Percentiles rank a stretch among this genome's conserved stretches.
These are phyloP conservation scores for Colletotrichum liaoningense DNA, from an alignment of 2,329 filamentous ascomycete species.

Conservation along the genomic window DNA sequence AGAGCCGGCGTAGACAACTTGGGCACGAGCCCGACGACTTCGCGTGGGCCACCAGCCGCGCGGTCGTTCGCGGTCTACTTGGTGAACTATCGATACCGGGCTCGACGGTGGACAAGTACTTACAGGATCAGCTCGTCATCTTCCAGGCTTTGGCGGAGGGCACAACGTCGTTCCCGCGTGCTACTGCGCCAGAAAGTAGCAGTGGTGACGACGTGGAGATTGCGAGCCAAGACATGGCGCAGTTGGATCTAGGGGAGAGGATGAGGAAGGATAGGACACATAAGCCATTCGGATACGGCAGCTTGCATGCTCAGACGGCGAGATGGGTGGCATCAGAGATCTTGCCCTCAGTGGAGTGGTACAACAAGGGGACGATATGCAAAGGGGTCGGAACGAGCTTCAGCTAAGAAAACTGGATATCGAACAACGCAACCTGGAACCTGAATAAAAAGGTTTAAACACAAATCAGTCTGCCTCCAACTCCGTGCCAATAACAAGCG, in stretches of 20 bases:
- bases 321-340: slow-evolving; percentile 68
- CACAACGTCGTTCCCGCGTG: slow-evolving; percentile 57
- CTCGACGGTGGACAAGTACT: slow-evolving; percentile 60
- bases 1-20: background rate
- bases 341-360: slow-evolving; percentile 61
- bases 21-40: slow-evolving; percentile 44
- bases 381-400: slow-evolving; percentile 54
- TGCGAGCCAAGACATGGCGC: slow-evolving; percentile 44
- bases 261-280: slow-evolving; percentile 56
- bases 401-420: slow-evolving; percentile 5
- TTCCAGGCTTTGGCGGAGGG: slow-evolving; percentile 70
- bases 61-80: slow-evolving; percentile 59
- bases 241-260: slow-evolving; percentile 42
- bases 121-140: slow-evolving; percentile 71
- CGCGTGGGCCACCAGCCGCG: slow-evolving; percentile 54
- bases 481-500: slow-evolving; percentile 6
- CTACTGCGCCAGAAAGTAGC: background rate
- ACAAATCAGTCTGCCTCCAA: slow-evolving; percentile 1
- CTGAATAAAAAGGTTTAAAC: background rate
- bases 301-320: slow-evolving; percentile 68
- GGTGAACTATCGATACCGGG: slow-evolving; percentile 49
- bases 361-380: slow-evolving; percentile 61
- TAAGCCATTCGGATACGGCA: slow-evolving; percentile 67
- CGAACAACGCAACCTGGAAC: background rate
- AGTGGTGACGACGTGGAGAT: slow-evolving; percentile 26